These are phyloP conservation scores for Solanum appendiculatum DNA, from an alignment of 257 asterid species.

Conservation along the genomic window DNA sequence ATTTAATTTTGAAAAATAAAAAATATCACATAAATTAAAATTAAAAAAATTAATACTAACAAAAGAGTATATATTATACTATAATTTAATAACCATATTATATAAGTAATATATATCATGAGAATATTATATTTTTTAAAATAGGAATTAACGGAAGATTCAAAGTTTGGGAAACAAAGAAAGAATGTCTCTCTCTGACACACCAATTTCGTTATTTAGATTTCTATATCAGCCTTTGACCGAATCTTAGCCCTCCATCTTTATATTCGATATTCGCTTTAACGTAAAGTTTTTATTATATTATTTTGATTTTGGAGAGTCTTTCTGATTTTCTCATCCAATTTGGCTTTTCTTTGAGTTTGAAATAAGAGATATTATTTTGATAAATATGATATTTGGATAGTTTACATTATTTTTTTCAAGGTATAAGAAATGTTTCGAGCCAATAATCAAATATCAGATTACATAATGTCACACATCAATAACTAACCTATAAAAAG, in stretches of 20 bases:
- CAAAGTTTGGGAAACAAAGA: background rate
- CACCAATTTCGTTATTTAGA: constrained; percentile 9
- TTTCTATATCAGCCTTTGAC: constrained; percentile 58
- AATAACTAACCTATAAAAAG: background rate
- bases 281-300: too few species aligned
- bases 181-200: constrained; percentile 36
- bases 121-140: too few species aligned
- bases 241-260: constrained; percentile 43
- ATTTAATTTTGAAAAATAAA: background rate
- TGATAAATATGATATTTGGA: too few species aligned
- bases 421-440: too few species aligned
- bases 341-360: background rate
- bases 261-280: background rate
- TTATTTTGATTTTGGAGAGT: too few species aligned
- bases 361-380: background rate
- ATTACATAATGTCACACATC: background rate
- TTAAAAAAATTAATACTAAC: too few species aligned
- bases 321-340: background rate
- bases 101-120: too few species aligned
- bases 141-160: background rate
- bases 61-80: background rate
- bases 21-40: background rate
- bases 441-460: too few species aligned
- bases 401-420: too few species aligned
- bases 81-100: background rate